Percentiles rank a stretch among this genome's conserved stretches.
Evolutionary conservation across 805 yeast species (phyloP).

Genomic region (Lipomyces yamanashiensis): DNA sequence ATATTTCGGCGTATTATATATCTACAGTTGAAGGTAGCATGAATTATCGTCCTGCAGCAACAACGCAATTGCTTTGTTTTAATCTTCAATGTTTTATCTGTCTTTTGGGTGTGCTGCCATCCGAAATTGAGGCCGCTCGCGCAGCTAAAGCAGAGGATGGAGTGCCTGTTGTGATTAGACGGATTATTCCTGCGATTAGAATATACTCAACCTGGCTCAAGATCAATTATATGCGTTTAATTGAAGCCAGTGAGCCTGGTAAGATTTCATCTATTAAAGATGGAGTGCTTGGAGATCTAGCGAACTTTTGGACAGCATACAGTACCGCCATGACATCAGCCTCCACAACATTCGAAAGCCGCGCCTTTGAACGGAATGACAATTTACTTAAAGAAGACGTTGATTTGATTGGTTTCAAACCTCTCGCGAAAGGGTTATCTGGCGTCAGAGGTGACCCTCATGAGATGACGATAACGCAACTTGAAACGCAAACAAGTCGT

Average conservation of each 20-base stretch:
- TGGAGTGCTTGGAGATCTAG: not conserved
- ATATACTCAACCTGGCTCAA: slow-evolving; percentile 30
- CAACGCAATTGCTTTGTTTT: slow-evolving; percentile 3
- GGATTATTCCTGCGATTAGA: slow-evolving; percentile 17
- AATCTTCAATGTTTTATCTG: slow-evolving; percentile 24
- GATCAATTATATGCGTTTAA: not conserved
- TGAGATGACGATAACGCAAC: slow-evolving; percentile 7
- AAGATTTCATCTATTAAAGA: not conserved
- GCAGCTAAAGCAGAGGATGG: not conserved
- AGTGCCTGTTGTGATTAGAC: slow-evolving; percentile 15
- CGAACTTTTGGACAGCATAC: slow-evolving; percentile 21
- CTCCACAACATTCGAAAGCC: slow-evolving; percentile 9
- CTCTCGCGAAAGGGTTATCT: slow-evolving; percentile 16
- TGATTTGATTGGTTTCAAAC: slow-evolving; percentile 30
- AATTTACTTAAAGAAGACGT: slow-evolving; percentile 32
- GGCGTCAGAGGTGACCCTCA: slow-evolving; percentile 22
- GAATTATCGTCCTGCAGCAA: not conserved
- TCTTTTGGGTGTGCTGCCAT: not conserved
- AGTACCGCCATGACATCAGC: slow-evolving; percentile 20
- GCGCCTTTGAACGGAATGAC: slow-evolving; percentile 17
- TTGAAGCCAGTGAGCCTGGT: not conserved
- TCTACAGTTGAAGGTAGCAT: slow-evolving; percentile 10
- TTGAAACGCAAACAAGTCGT: slow-evolving; percentile 23
- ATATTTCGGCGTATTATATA: slow-evolving; percentile 24
- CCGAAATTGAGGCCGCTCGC: not conserved